Conservation (phyloP, 179 eudicot genomes). For the Amaranthus tricolor region DNA sequence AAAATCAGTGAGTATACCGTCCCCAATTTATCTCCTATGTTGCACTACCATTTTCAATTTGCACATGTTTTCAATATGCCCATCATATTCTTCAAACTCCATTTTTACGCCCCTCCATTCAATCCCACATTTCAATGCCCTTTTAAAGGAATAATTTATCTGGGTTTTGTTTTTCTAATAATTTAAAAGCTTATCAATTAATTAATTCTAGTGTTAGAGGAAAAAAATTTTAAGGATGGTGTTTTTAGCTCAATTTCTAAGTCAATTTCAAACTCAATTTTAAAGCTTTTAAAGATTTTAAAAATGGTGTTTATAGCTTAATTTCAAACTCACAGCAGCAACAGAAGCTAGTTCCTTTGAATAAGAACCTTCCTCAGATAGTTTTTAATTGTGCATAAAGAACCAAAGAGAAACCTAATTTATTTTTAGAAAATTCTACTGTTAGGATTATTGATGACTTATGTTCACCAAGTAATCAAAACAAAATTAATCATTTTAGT, state of each 20-base stretch:
- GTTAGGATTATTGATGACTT: too few relatives aligned
- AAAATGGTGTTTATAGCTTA: too few relatives aligned
- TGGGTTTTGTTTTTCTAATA: constrained; percentile 27
- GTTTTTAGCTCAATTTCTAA: constrained; percentile 31
- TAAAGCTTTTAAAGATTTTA: too few relatives aligned
- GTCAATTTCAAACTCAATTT: constrained; percentile 24
- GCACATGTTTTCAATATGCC: constrained; percentile 28
- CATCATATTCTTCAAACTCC: constrained; percentile 22
- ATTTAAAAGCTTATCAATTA: constrained; percentile 12
- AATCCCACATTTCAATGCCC: constrained; percentile 18
- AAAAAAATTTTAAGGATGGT: constrained; percentile 21
- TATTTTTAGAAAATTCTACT: too few relatives aligned
- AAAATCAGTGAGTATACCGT: constrained; percentile 18
- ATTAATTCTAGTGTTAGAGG: not conserved
- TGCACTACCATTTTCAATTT: not conserved
- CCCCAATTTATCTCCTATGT: not conserved
- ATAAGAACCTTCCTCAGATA: constrained; percentile 93
- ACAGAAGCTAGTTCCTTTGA: constrained; percentile 98
- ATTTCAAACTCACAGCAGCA: constrained; percentile 92
- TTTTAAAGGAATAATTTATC: constrained; percentile 13
- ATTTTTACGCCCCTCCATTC: constrained; percentile 22
- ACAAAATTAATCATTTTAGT: too few relatives aligned
- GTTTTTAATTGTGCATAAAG: constrained; percentile 87
- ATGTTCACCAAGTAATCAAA: too few relatives aligned
- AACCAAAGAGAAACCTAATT: too few relatives aligned